Conservation (phyloP, 1,284 basidiomycete species). For the Papiliotrema fonsecae region DNA sequence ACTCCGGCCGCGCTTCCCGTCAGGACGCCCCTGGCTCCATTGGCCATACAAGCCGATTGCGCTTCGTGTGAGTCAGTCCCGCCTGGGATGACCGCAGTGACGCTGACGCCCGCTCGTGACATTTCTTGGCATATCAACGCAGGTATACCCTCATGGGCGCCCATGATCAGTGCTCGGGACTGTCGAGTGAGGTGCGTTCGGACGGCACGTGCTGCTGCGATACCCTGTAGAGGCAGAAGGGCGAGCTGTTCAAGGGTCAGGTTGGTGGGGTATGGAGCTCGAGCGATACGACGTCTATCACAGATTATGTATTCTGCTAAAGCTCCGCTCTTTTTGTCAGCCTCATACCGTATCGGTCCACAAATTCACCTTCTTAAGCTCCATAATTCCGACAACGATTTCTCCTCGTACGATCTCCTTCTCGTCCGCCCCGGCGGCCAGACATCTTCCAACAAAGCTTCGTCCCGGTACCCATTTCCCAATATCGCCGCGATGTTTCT, state of each 20-base stretch:
- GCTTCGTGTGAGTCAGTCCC: conserved; percentile 29
- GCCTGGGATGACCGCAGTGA: conserved; percentile 41
- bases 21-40: conserved; percentile 43
- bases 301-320: conserved; percentile 75
- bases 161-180: conserved; percentile 60
- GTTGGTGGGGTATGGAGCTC: conserved; percentile 53
- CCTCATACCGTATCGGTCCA: background rate
- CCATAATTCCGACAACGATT: conserved; percentile 72
- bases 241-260: conserved; percentile 71
- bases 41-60: conserved; percentile 27
- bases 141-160: conserved; percentile 70
- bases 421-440: conserved; percentile 76
- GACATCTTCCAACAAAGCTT: conserved; percentile 70
- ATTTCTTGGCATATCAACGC: conserved; percentile 73
- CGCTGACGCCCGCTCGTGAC: conserved; percentile 34
- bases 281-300: conserved; percentile 69
- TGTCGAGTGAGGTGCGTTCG: conserved; percentile 51
- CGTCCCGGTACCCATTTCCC: conserved; percentile 63
- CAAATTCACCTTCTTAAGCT: conserved; percentile 64
- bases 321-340: conserved; percentile 61
- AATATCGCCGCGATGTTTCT: conserved; percentile 45
- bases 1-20: conserved; percentile 38
- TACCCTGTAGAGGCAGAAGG: conserved; percentile 66
- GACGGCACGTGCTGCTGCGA: conserved; percentile 71
- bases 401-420: conserved; percentile 67